Conservation (phyloP, 2,329 filamentous ascomycete species). For the Paecilomyces fulvus region DNA sequence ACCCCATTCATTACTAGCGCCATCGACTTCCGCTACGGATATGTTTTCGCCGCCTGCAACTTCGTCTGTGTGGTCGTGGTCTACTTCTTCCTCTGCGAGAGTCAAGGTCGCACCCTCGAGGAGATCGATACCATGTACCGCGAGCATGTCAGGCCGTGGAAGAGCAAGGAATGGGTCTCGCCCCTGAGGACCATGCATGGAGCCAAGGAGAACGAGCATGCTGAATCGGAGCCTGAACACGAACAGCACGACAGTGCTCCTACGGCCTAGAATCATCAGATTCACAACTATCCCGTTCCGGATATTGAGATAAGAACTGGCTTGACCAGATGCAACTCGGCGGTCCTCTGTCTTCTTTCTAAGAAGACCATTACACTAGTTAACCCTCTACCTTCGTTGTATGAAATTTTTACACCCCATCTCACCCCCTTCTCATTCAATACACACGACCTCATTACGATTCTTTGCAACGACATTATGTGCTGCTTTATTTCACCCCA, state of each 20-base stretch:
- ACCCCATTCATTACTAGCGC: conserved; percentile 66
- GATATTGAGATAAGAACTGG: background rate
- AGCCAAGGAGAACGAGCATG: background rate
- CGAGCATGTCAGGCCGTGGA: conserved; percentile 54
- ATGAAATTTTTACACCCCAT: background rate
- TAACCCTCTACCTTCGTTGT: background rate
- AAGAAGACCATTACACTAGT: too few species aligned
- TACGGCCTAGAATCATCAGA: background rate
- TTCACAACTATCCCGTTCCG: background rate
- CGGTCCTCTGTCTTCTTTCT: too few species aligned
- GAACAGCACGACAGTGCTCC: conserved; percentile 1
- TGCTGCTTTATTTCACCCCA: background rate
- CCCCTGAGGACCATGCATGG: conserved; percentile 10
- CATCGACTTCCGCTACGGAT: conserved; percentile 69
- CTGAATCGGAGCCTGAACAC: background rate
- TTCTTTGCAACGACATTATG: background rate
- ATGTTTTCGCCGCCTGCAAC: conserved; percentile 69
- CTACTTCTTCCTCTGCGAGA: conserved; percentile 71
- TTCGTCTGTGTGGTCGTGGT: conserved; percentile 56
- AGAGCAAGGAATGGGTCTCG: conserved; percentile 46
- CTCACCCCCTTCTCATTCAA: background rate
- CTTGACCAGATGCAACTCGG: too few species aligned
- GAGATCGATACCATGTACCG: conserved; percentile 76
- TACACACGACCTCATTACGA: background rate
- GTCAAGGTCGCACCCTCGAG: conserved; percentile 63